Evolutionary conservation across 257 asterid genomes (phyloP).

Genomic region (Nyctanthes arbortristis): DNA sequence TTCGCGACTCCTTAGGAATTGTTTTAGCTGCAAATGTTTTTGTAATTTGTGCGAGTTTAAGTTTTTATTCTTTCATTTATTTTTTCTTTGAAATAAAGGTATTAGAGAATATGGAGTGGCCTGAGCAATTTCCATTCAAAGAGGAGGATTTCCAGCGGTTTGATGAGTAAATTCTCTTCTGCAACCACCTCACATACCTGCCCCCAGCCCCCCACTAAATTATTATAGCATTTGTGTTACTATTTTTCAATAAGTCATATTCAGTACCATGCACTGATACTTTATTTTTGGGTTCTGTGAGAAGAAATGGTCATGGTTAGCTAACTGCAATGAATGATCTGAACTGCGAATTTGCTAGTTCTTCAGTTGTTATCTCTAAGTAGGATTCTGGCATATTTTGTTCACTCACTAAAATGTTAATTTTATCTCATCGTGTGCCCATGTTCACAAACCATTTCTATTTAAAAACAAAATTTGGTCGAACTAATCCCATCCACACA

Average conservation of each 20-base stretch:
- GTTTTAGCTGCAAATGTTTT: neutral
- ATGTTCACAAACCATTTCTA: too few species aligned
- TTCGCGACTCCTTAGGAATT: neutral
- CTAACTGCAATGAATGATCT: neutral
- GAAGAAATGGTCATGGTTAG: neutral
- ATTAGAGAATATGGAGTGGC: conserved; percentile 90
- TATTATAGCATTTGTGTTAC: too few species aligned
- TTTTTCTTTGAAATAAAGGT: conserved; percentile 45
- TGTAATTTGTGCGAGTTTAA: neutral
- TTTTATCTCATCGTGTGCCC: neutral
- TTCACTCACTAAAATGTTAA: neutral
- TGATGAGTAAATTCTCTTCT: conserved; percentile 71
- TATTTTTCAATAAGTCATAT: too few species aligned
- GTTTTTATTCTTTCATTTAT: neutral
- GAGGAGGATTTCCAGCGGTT: conserved; percentile 91
- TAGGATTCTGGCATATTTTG: neutral
- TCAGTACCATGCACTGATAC: neutral
- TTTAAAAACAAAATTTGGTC: too few species aligned
- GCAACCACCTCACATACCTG: too few species aligned
- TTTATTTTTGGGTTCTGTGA: neutral
- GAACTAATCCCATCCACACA: too few species aligned
- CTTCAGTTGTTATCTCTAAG: neutral
- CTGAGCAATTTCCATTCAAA: conserved; percentile 89
- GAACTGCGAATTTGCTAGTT: neutral
- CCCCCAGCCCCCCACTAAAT: too few species aligned